These are phyloP conservation scores for Nicotiana noctiflora DNA, from an alignment of 257 asterid species.

Conservation along the genomic window DNA sequence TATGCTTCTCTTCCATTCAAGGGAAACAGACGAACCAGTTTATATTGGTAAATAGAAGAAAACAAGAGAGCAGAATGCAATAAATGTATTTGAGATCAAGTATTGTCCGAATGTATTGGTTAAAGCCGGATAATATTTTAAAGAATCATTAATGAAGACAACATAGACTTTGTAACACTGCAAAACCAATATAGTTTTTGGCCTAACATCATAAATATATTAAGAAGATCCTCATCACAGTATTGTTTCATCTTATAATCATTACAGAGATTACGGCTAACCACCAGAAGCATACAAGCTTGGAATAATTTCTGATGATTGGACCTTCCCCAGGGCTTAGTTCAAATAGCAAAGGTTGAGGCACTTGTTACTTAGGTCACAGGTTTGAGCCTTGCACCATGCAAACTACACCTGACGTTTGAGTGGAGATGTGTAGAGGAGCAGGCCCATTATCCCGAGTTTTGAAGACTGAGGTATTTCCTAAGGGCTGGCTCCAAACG, in stretches of 20 bases:
- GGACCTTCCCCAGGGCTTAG: no score
- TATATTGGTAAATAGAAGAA: not conserved
- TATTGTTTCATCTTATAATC: not conserved
- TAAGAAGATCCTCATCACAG: not conserved
- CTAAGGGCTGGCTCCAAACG: no score
- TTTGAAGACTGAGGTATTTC: no score
- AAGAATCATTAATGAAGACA: not conserved
- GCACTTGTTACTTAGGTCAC: no score
- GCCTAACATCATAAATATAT: not conserved
- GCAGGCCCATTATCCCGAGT: no score
- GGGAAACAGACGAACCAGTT: not conserved
- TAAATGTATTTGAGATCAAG: not conserved
- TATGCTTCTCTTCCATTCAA: not conserved
- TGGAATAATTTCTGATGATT: not conserved
- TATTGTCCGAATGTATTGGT: not conserved
- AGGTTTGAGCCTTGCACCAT: no score
- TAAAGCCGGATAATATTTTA: not conserved
- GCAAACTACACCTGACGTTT: no score
- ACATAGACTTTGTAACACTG: not conserved
- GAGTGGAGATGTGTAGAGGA: no score
- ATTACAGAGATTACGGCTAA: not conserved
- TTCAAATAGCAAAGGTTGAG: no score
- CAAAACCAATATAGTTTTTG: not conserved
- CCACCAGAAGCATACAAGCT: not conserved
- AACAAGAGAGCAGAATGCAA: not conserved